Evolutionary conservation across 495 filamentous ascomycete species (phyloP), one percentile per base, ranked within the genome.

Genomic region (Saxispiralis lemnorum): DNA sequence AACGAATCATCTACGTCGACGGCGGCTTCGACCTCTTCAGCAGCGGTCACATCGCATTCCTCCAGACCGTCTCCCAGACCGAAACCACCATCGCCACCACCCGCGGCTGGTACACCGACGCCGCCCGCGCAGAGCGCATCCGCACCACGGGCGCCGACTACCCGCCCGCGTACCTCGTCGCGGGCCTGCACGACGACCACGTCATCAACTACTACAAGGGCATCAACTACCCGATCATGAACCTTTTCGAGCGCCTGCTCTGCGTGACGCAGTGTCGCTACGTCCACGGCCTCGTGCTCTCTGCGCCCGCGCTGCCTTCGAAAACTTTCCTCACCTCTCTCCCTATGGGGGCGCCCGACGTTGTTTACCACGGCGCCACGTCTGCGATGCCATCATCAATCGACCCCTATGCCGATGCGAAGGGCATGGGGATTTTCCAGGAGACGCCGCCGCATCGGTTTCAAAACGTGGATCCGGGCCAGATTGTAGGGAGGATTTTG

Each of bases 221-320:
- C 9, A 65, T 94, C 49, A 99, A 99, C 61, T 96, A 95, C 58
- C 89, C 89, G 1, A 95, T 99, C 58, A 99, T 96, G 89, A 95
- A 94, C 63, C 84, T 96, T 32, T 93, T 86, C 53, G 89, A 99
- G 68, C 77, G 89, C 39, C 84, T 84, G 6, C 75, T 99, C 16
- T 96, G 89, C 59, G 89, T 95, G 33, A 69, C 95, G 28, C 89
- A 96, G 52, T 99, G 89, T 59, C 74, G 75, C 51, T 93, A 89
- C 59, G 69, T 95, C 47, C 69, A 93, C 62, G 73, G 82, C 17
- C 73, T 93, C 36, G 61, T 95, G 45, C 87, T 99, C 57, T 82
- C 79, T 20, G 83, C 89, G 0, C 92, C 89, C 1, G 93, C 88
- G 60, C 74, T 75, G 0, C 85, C 86, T 1, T 84, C 74, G 19